Base-by-base conservation (phyloP, 2,329 filamentous ascomycete species). In the Huntiella decipiens region DNA sequence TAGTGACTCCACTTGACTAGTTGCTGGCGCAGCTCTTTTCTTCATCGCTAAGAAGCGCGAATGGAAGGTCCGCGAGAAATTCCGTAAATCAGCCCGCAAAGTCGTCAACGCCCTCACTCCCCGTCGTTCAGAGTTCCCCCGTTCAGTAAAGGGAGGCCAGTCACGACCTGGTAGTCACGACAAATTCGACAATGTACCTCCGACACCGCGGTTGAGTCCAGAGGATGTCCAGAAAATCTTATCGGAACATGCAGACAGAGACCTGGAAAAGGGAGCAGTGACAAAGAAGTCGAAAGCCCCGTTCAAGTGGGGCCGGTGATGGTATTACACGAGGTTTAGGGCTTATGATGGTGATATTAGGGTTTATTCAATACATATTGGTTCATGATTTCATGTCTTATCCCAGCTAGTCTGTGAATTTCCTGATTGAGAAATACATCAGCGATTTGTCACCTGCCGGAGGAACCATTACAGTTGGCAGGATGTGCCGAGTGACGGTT, bases 11-110 rank as follows among this genome's bases (percentile, higher is more conserved):
- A 8, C 15, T 5, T 16, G 50, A 40, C 36, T 52, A 81, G 80
- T 78, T 51, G 68, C 67, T 16, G 78, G 71, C 32, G 73, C 76
- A 2, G 63, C 74, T 2, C 72, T 91, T 22, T 92, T 82, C 64
- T 84, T 79, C 59, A 59, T 88, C 34, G 81, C 84, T 46, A 91
- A 91, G 67, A 86, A 84, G 64, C 74, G 78, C 40, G 82, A 87
- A 60, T 91, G 84, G 84, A 81, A 77, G 53, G 66, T 91, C 53
- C 74, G 77, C 49, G 74, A 82, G 57, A 80, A 70, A 28, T 67
- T 92, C 48, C 72, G 78, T 46, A 74, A 73, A 52, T 86, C 82
- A 1, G 74, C 75, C 31, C 68, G 67, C 51, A 74, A 66, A 55
- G 73, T 79, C 22, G 72, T 70, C 38, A 70, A 67, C 3, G 75